Conservation (phyloP, 768 basidiomycete genomes). For the Rubroboletus satanas region DNA sequence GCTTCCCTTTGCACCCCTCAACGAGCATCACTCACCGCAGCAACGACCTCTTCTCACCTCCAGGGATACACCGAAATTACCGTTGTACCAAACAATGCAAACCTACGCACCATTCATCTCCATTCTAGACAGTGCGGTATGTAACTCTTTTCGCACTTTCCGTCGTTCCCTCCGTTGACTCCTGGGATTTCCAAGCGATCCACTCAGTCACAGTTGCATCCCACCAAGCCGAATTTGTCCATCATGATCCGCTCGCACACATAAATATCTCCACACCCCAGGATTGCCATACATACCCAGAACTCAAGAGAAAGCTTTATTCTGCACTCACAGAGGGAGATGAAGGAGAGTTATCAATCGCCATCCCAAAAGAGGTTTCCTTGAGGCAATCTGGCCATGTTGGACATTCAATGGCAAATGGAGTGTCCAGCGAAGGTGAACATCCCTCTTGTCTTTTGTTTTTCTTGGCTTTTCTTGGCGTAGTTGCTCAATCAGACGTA, state of each 20-base stretch:
- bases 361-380: constrained; percentile 70
- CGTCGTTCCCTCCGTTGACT: constrained; percentile 22
- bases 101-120: constrained; percentile 80
- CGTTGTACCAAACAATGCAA: constrained; percentile 72
- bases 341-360: constrained; percentile 92
- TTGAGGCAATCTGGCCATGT: constrained; percentile 56
- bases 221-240: constrained; percentile 71
- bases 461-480: not conserved
- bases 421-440: constrained; percentile 57
- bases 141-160: constrained; percentile 29
- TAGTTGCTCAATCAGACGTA: constrained; percentile 3
- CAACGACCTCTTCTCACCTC: constrained; percentile 5
- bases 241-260: constrained; percentile 70
- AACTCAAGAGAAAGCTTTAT: constrained; percentile 89
- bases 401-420: constrained; percentile 33
- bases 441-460: not conserved
- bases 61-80: constrained; percentile 95
- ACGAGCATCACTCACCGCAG: constrained; percentile 19
- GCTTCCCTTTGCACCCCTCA: constrained; percentile 21
- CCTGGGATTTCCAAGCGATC: constrained; percentile 45
- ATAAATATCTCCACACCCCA: constrained; percentile 62
- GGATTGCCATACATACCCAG: constrained; percentile 87
- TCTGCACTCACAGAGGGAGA: constrained; percentile 87
- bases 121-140: constrained; percentile 86
- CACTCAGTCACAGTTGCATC: constrained; percentile 70